These are phyloP conservation scores for Diddensiella caesifluorescens DNA, from an alignment of 805 yeast genomes.

Conservation along the genomic window DNA sequence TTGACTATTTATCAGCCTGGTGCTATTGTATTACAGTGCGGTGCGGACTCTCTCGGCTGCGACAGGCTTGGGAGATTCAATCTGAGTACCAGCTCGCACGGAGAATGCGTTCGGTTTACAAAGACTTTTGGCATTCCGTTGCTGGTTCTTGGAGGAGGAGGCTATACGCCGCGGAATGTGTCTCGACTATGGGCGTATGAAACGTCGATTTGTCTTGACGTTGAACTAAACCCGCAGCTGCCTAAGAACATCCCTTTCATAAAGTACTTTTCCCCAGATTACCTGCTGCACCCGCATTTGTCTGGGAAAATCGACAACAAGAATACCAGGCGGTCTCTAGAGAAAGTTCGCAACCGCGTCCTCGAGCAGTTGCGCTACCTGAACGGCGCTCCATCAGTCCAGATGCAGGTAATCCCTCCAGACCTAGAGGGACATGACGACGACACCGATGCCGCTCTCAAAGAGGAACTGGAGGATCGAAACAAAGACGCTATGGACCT, in stretches of 20 bases:
- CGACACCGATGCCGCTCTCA: slow-evolving; percentile 35
- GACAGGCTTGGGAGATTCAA: slow-evolving; percentile 96
- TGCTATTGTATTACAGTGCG: slow-evolving; percentile 96
- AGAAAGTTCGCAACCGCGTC: slow-evolving; percentile 66
- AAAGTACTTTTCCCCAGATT: slow-evolving; percentile 86
- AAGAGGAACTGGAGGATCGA: slow-evolving; percentile 28
- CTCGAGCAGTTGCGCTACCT: slow-evolving; percentile 75
- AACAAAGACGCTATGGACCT: not conserved
- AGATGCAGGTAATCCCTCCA: slow-evolving; percentile 88
- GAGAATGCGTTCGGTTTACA: slow-evolving; percentile 87
- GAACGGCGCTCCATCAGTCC: slow-evolving; percentile 91
- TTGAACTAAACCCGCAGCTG: slow-evolving; percentile 64
- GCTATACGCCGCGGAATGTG: slow-evolving; percentile 95
- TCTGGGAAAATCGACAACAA: slow-evolving; percentile 79
- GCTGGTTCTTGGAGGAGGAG: slow-evolving; percentile 97
- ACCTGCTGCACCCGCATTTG: slow-evolving; percentile 77
- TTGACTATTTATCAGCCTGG: slow-evolving; percentile 86
- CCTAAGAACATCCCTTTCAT: slow-evolving; percentile 73
- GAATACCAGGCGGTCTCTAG: slow-evolving; percentile 76
- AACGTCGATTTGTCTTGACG: slow-evolving; percentile 80
- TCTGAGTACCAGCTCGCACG: slow-evolving; percentile 89
- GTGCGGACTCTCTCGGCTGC: slow-evolving; percentile 95
- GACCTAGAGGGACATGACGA: slow-evolving; percentile 36
- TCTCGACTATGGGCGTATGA: slow-evolving; percentile 94
- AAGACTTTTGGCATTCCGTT: slow-evolving; percentile 81